Conservation (phyloP, 2,329 filamentous ascomycete species). For the Pyrenophora teres region DNA sequence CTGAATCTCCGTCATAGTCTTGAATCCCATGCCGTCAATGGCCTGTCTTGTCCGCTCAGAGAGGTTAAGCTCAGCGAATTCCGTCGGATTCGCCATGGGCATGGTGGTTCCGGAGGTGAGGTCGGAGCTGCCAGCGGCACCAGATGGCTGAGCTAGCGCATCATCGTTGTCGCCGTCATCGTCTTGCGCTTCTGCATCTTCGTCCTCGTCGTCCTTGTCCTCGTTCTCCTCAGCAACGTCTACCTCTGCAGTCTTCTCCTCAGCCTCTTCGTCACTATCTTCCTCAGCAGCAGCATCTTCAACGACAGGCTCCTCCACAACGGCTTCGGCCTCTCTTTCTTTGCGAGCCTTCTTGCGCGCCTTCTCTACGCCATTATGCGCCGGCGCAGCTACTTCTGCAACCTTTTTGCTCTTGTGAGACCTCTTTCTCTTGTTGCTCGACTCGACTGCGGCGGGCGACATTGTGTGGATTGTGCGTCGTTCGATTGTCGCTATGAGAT, state of each 20-base stretch:
- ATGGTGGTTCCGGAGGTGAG: conserved; percentile 62
- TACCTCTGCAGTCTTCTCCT: conserved; percentile 41
- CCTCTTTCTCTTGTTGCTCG: conserved; percentile 54
- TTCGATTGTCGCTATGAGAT: neutral
- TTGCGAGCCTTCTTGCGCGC: conserved; percentile 45
- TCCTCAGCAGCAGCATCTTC: conserved; percentile 34
- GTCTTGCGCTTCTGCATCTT: conserved; percentile 32
- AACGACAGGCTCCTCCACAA: conserved; percentile 31
- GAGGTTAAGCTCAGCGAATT: conserved; percentile 81
- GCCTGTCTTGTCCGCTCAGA: conserved; percentile 88
- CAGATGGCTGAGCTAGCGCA: conserved; percentile 9
- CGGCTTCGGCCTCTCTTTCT: conserved; percentile 45
- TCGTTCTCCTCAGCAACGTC: conserved; percentile 36
- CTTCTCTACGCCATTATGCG: conserved; percentile 25
- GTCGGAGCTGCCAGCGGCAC: conserved; percentile 44
- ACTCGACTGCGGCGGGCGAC: conserved; percentile 47
- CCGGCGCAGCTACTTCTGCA: conserved; percentile 30
- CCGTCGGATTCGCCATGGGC: conserved; percentile 66
- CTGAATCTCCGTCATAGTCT: conserved; percentile 96
- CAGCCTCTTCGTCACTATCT: conserved; percentile 42
- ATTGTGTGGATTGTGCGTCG: conserved; percentile 30
- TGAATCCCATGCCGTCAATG: conserved; percentile 89
- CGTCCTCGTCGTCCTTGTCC: conserved; percentile 32
- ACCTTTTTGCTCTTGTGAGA: conserved; percentile 50
- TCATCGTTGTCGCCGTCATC: conserved; percentile 31